Evolutionary conservation across 2,329 filamentous ascomycete species (phyloP).

Genomic region (Colletotrichum costaricense): DNA sequence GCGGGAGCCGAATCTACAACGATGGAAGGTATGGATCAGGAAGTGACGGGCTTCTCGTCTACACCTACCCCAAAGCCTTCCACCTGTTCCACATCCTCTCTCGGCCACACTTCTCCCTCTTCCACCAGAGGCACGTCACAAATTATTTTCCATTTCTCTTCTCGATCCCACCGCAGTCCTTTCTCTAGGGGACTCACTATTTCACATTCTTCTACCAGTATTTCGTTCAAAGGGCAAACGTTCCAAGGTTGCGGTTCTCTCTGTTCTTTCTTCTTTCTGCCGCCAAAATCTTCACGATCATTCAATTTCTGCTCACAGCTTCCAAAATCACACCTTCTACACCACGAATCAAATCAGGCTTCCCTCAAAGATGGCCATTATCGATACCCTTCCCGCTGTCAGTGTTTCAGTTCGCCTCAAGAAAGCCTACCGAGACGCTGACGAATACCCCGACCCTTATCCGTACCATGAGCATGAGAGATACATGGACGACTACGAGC

Average conservation of each 20-base stretch:
- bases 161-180: background rate
- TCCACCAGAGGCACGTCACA: background rate
- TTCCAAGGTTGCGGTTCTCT: background rate
- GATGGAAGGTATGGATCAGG: background rate
- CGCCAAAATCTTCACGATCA: background rate
- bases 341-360: background rate
- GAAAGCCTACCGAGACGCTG: background rate
- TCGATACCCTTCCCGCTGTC: slow-evolving; percentile 19
- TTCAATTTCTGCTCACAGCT: background rate
- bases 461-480: background rate
- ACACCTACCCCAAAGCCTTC: background rate
- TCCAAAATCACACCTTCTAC: background rate
- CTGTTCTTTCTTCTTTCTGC: background rate
- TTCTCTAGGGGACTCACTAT: background rate
- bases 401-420: slow-evolving; percentile 11
- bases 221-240: background rate
- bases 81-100: background rate
- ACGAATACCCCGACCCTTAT: slow-evolving; percentile 21
- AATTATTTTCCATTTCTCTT: background rate
- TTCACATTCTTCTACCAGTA: background rate
- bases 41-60: background rate
- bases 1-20: background rate
- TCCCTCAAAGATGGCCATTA: slow-evolving; percentile 14
- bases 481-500: slow-evolving; percentile 21
- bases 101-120: background rate